phyloP scores from a whole-genome alignment of 306 rosid species.

The Malus sylvestris region DNA sequence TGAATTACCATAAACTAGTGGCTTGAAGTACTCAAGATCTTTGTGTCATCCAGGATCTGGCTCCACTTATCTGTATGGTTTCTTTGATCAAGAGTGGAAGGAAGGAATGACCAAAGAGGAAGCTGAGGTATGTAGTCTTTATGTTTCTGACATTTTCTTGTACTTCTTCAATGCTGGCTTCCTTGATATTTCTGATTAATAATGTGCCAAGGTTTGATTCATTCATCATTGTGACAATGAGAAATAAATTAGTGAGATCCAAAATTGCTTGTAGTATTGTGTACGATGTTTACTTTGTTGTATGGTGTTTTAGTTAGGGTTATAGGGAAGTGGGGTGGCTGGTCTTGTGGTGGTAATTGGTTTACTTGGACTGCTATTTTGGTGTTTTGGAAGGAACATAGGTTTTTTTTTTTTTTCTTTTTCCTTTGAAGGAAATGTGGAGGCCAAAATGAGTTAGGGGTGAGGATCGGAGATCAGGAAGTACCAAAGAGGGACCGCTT shows the following conservation, averaged over 20 bases:
- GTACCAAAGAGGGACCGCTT: too few relatives aligned
- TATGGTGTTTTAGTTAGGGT: neutral
- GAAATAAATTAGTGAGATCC: neutral
- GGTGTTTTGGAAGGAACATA: neutral
- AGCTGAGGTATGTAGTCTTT: conserved; percentile 62
- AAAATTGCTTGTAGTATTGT: neutral
- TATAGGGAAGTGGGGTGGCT: neutral
- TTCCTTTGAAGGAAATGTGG: neutral
- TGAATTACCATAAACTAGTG: neutral
- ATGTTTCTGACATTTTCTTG: neutral
- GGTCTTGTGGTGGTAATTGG: neutral
- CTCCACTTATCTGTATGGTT: conserved; percentile 89
- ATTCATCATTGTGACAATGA: neutral
- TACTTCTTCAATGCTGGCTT: neutral
- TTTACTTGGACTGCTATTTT: neutral
- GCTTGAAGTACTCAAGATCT: neutral
- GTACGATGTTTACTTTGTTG: neutral
- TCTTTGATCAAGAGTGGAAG: conserved; percentile 90
- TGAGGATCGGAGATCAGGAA: too few relatives aligned
- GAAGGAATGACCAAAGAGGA: conserved; percentile 96
- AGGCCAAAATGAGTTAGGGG: too few relatives aligned
- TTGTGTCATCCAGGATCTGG: conserved; percentile 65
- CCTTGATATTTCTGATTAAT: neutral
- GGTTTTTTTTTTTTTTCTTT: neutral
- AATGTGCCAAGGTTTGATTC: neutral